Evolutionary conservation across 164 flowering plant genomes (phyloP), one percentile per base, ranked within the genome.

Genomic region (Warburgia ugandensis): DNA sequence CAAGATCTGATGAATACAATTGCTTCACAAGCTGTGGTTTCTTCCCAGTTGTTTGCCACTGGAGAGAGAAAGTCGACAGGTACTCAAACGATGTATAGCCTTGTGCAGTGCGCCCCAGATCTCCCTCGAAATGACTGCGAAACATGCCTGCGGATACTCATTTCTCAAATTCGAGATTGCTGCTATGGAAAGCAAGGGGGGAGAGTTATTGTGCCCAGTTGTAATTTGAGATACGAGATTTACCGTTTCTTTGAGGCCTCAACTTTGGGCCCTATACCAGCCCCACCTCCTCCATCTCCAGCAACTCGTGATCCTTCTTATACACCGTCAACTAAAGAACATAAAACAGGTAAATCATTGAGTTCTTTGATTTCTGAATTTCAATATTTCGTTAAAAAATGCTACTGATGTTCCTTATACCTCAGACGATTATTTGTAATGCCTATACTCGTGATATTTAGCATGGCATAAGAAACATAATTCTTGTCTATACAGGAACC

Each of bases 111-210:
- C 59, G 74, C 77, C 1, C 63, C 72, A 33, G 79, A 77, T 48
- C 53, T 80, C 0, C 49, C 68, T 0, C 31, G 45, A 1, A 16
- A 3, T 23, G 67, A 62, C 17, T 80, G 86, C 26, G 55, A 59
- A 64, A 62, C 45, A 36, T 80, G 86, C 29, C 62, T 80, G 28
- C 68, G 68, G 9, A 65, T 47, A 9, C 68, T 67, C 1, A 39
- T 73, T 2, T 50, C 41, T 10, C 59, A 68, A 19, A 40, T 73
- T 36, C 72, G 70, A 2, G 59, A 51, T 28, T 77, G 77, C 28
- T 77, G 77, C 47, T 68, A 68, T 38, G 77, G 73, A 3, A 77
- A 69, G 41, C 41, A 41, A 60, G 83, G 86, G 13, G 86, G 81
- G 9, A 59, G 76, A 14, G 71, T 80, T 31, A 54, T 70, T 26